phyloP scores from a whole-genome alignment of 441 rosid genomes.

The Gossypium schwendimanii region DNA sequence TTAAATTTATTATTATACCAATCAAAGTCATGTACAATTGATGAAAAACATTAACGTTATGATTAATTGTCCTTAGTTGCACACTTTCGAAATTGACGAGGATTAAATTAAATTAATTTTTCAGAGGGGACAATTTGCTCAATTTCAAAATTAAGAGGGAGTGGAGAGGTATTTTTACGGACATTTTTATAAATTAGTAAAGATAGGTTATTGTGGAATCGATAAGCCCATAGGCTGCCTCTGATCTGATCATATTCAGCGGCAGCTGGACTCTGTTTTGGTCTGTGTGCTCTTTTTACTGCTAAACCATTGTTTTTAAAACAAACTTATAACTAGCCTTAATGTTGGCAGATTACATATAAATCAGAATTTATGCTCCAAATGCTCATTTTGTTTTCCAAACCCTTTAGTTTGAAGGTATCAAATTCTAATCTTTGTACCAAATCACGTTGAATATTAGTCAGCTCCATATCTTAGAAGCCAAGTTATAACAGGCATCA shows the following conservation, averaged over 20 bases:
- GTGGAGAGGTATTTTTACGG: too few species aligned
- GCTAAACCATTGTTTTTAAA: neutral
- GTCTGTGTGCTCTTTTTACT: neutral
- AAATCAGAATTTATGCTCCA: neutral
- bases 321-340: too few species aligned
- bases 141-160: too few species aligned
- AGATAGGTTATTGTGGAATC: too few species aligned
- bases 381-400: neutral
- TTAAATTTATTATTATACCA: too few species aligned
- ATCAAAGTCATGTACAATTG: too few species aligned
- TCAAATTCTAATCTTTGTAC: neutral
- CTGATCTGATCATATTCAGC: neutral
- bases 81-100: too few species aligned
- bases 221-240: neutral
- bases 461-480: neutral
- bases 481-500: neutral
- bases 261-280: neutral
- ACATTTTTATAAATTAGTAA: too few species aligned
- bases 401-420: neutral
- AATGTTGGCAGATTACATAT: neutral
- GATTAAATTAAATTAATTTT: too few species aligned
- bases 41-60: too few species aligned
- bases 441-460: neutral
- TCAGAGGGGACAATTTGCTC: rapidly evolving
- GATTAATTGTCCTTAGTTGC: too few species aligned